Conservation (phyloP, 2,329 filamentous ascomycete genomes). For the Aureobasidium sp. region DNA sequence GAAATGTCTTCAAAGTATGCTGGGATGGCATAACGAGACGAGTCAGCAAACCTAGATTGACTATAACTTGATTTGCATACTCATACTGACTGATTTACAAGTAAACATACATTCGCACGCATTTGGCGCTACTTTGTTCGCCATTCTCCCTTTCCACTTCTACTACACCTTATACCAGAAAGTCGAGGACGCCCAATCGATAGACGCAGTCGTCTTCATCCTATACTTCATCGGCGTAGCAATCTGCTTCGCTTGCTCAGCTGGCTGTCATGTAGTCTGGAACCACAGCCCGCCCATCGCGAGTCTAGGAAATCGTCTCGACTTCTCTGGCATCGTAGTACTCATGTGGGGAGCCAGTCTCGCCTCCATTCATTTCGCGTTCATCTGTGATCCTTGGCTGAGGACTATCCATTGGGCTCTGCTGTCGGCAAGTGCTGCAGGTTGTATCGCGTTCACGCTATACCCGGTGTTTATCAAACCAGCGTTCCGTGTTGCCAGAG, state of each 20-base stretch:
- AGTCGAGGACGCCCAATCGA: neutral
- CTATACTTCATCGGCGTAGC: conserved; percentile 19
- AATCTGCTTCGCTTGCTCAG: conserved; percentile 19
- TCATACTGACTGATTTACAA: neutral
- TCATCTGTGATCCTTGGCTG: conserved; percentile 16
- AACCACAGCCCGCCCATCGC: conserved; percentile 16
- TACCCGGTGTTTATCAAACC: conserved; percentile 17
- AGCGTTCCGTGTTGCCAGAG: conserved; percentile 15
- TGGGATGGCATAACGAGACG: conserved; percentile 17
- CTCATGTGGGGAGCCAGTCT: conserved; percentile 20
- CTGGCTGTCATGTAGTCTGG: conserved; percentile 19
- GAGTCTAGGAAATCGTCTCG: conserved; percentile 17
- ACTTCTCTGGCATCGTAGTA: conserved; percentile 19
- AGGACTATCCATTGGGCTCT: conserved; percentile 16
- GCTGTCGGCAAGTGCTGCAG: conserved; percentile 16
- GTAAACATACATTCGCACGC: conserved; percentile 21
- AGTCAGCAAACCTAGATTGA: neutral
- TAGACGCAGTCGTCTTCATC: conserved; percentile 16
- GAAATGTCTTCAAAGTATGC: conserved; percentile 1
- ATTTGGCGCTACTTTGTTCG: conserved; percentile 17
- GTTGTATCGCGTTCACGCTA: conserved; percentile 18
- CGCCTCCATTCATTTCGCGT: conserved; percentile 19
- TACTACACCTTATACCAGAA: conserved; percentile 12
- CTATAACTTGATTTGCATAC: neutral
- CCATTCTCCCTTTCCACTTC: conserved; percentile 17